phyloP scores from a whole-genome alignment of 352 stramenopile genomes.

The Pythium myriotylum region DNA sequence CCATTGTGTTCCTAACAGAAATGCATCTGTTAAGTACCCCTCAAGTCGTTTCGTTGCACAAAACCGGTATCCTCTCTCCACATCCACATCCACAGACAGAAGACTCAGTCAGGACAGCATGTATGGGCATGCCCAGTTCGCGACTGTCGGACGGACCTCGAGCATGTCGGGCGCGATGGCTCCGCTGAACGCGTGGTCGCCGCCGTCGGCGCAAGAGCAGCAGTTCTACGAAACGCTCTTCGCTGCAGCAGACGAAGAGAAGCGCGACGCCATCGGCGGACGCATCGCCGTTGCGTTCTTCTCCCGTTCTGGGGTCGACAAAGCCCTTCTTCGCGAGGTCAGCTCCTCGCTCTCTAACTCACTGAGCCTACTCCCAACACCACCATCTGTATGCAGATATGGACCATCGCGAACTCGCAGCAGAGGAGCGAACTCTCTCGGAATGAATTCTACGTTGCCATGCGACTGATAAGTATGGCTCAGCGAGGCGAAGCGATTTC shows the following conservation, averaged over 20 bases:
- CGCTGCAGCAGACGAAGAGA: slow-evolving; percentile 82
- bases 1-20: slow-evolving; percentile 20
- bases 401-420: slow-evolving; percentile 75
- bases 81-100: too few species aligned
- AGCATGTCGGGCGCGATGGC: slow-evolving; percentile 25
- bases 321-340: slow-evolving; percentile 76
- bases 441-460: slow-evolving; percentile 86
- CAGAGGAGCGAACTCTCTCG: slow-evolving; percentile 73
- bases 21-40: too few species aligned
- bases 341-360: not conserved
- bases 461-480: slow-evolving; percentile 85
- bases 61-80: too few species aligned
- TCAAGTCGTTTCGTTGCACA: not conserved
- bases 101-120: too few species aligned
- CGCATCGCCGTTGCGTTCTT: slow-evolving; percentile 93
- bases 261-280: slow-evolving; percentile 83
- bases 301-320: slow-evolving; percentile 89
- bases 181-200: slow-evolving; percentile 55
- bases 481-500: slow-evolving; percentile 72
- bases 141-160: slow-evolving; percentile 34
- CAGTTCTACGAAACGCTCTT: slow-evolving; percentile 94
- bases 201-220: slow-evolving; percentile 62
- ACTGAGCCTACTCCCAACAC: too few species aligned
- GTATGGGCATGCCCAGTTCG: slow-evolving; percentile 45
- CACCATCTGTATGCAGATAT: slow-evolving; percentile 53